A percentile compares a stretch with the other conserved stretches of the same genome.
Evolutionary conservation across 2,329 filamentous ascomycete genomes (phyloP).

Genomic region (Exophiala dermatitidis): DNA sequence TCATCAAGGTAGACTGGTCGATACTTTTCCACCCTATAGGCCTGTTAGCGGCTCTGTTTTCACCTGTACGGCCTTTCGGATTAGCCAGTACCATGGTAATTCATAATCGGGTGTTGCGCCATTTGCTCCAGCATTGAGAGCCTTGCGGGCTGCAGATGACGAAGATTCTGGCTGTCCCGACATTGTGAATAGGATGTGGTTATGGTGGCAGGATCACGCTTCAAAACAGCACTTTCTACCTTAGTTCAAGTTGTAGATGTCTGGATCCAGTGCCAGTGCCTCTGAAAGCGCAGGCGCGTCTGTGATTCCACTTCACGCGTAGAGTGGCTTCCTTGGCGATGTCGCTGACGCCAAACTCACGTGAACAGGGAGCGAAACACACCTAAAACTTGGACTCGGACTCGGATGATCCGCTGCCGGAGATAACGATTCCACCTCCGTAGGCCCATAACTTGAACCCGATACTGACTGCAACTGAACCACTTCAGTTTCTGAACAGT

Average conservation of each 20-base stretch:
- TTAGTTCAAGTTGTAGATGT: background rate
- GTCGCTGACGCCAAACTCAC: background rate
- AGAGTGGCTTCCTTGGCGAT: background rate
- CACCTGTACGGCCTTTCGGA: background rate
- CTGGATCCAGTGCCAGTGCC: background rate
- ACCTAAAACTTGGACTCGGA: background rate
- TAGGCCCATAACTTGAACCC: background rate
- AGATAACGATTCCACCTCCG: background rate
- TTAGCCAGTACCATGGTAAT: slow-evolving; percentile 39
- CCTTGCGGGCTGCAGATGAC: slow-evolving; percentile 37
- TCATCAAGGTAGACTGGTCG: slow-evolving; percentile 90
- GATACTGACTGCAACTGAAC: background rate
- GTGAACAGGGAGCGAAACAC: background rate
- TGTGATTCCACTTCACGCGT: background rate
- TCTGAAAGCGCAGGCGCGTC: background rate
- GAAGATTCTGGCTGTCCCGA: slow-evolving; percentile 43
- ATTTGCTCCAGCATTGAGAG: slow-evolving; percentile 35
- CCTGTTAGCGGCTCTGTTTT: too few relatives aligned
- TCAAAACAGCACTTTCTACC: background rate
- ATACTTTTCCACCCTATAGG: slow-evolving; percentile 90
- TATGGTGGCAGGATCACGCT: background rate
- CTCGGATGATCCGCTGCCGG: background rate
- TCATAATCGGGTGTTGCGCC: slow-evolving; percentile 42
- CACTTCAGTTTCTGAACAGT: background rate
- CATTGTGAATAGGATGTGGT: slow-evolving; percentile 5